phyloP scores from a whole-genome alignment of 768 basidiomycete genomes.

The Chalciporus chontae region DNA sequence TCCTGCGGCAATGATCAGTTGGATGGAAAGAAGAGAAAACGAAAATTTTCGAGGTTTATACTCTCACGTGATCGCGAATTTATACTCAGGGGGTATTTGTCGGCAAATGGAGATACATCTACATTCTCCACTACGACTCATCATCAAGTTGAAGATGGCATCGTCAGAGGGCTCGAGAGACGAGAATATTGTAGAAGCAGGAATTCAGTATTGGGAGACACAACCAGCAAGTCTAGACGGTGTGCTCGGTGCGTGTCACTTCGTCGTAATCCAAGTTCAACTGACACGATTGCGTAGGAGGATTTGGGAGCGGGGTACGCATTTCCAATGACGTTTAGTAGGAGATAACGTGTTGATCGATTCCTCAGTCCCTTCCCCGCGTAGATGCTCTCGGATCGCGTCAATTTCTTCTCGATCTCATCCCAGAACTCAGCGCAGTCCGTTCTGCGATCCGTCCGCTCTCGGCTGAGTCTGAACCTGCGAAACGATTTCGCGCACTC shows the following conservation, averaged over 20 bases:
- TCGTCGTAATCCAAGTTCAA: neutral
- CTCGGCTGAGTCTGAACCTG: constrained; percentile 12
- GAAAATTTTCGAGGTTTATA: neutral
- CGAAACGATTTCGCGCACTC: constrained; percentile 64
- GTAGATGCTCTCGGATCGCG: constrained; percentile 89
- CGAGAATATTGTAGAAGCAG: constrained; percentile 62
- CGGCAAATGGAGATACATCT: neutral
- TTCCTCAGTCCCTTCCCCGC: constrained; percentile 72
- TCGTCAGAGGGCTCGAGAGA: constrained; percentile 22
- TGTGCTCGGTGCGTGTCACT: constrained; percentile 61
- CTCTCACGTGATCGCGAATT: constrained; percentile 10
- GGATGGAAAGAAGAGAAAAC: neutral
- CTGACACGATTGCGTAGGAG: constrained; percentile 35
- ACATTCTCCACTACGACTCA: neutral
- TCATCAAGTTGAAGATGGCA: neutral
- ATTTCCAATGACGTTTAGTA: constrained; percentile 5
- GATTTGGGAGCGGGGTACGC: constrained; percentile 52
- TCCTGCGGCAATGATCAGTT: too few species aligned
- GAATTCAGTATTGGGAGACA: constrained; percentile 82
- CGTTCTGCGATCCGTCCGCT: constrained; percentile 66
- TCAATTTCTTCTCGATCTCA: constrained; percentile 76
- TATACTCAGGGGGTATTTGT: neutral
- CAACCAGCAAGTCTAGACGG: constrained; percentile 84
- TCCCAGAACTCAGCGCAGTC: constrained; percentile 76
- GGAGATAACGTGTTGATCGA: neutral